phyloP scores from a whole-genome alignment of 495 filamentous ascomycete species.

The Thozetella sp. region DNA sequence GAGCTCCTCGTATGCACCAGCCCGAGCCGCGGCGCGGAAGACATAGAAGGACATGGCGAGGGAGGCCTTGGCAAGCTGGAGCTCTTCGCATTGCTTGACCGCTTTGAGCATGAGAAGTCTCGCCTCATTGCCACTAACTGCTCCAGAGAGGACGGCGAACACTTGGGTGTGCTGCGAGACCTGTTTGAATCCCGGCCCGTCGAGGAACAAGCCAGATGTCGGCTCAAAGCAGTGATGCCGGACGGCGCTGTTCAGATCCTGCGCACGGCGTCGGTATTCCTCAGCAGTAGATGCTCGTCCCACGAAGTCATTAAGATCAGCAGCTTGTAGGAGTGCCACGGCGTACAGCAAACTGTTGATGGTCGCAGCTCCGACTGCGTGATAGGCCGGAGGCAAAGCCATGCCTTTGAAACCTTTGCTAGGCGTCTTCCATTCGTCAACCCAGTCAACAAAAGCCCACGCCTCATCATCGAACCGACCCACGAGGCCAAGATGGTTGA shows the following conservation, averaged over 20 bases:
- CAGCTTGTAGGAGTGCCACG: neutral
- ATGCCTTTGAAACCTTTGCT: neutral
- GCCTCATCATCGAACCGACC: neutral
- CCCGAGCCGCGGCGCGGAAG: neutral
- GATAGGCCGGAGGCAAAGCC: neutral
- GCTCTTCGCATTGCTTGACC: neutral
- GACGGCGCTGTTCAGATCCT: neutral
- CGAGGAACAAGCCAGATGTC: neutral
- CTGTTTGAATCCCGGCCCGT: neutral
- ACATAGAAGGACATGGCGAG: neutral
- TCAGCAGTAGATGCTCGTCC: neutral
- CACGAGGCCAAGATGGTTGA: neutral
- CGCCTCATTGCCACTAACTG: neutral
- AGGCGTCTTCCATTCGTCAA: neutral
- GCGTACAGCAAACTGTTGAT: neutral
- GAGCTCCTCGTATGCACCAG: neutral
- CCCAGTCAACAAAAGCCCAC: neutral
- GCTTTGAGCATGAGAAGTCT: neutral
- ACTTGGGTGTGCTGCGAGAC: neutral
- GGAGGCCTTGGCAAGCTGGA: neutral
- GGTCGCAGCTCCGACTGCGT: neutral
- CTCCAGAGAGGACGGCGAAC: neutral
- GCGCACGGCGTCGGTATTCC: neutral
- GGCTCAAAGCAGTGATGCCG: neutral
- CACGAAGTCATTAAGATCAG: neutral